Evolutionary conservation across 495 filamentous ascomycete genomes (phyloP).

Genomic region (Aspergillus panamensis): DNA sequence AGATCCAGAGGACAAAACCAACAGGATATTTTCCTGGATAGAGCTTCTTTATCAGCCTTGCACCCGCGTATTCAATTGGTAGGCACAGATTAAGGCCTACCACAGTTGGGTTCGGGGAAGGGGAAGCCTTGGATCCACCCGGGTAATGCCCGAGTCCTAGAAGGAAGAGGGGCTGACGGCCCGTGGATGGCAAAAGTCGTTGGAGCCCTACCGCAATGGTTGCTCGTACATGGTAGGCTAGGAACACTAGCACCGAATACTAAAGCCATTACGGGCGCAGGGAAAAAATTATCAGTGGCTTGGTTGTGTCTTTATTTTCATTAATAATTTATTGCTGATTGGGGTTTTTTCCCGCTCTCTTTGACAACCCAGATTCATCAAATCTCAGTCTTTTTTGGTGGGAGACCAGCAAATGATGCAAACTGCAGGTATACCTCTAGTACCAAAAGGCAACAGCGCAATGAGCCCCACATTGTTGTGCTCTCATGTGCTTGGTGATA

Average conservation of each 20-base stretch:
- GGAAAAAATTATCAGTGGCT: slow-evolving; percentile 13
- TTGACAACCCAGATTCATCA: too few species aligned
- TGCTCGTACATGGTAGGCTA: background rate
- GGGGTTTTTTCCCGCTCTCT: too few species aligned
- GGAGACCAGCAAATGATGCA: background rate
- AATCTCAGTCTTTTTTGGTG: too few species aligned
- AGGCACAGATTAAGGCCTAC: background rate
- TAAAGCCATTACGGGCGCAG: slow-evolving; percentile 16
- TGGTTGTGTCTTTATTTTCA: background rate
- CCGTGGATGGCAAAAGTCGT: slow-evolving; percentile 23
- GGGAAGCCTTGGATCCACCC: slow-evolving; percentile 18
- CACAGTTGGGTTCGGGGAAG: slow-evolving; percentile 18
- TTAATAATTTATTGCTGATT: too few species aligned
- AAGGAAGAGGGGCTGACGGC: slow-evolving; percentile 26
- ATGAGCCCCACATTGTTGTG: background rate
- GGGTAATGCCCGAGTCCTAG: slow-evolving; percentile 22
- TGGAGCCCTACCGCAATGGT: slow-evolving; percentile 11
- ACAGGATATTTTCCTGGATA: background rate
- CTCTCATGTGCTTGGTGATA: background rate
- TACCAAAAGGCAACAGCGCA: too few species aligned
- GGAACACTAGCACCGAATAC: background rate
- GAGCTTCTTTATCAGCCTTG: background rate
- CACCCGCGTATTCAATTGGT: background rate
- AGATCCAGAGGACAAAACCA: background rate
- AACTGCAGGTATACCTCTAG: too few species aligned